A percentile compares a stretch with the other conserved stretches of the same genome.
Evolutionary conservation across 306 rosid genomes (phyloP).

Genomic region (Nissolia schottii): DNA sequence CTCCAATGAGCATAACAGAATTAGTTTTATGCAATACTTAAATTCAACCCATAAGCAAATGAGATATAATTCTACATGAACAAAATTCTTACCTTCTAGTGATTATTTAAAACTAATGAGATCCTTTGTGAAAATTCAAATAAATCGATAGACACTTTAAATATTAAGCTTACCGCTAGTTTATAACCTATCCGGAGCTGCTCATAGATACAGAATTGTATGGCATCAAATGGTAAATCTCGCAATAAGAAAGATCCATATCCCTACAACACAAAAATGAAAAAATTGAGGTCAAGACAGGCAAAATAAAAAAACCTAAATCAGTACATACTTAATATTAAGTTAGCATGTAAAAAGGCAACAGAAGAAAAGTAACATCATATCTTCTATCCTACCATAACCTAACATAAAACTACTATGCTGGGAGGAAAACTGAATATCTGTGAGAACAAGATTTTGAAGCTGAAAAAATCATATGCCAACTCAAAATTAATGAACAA

Average conservation of each 20-base stretch:
- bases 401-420: slow-evolving; percentile 1
- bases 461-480: not conserved
- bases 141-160: slow-evolving; percentile 6
- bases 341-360: not conserved
- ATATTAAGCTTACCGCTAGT: slow-evolving; percentile 52
- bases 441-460: not conserved
- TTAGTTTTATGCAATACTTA: not conserved
- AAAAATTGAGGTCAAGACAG: not conserved
- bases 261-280: slow-evolving; percentile 47
- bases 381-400: not conserved
- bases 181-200: slow-evolving; percentile 75
- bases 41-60: not conserved
- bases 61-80: not conserved
- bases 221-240: slow-evolving; percentile 84
- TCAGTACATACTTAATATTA: not conserved
- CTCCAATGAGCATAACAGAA: not conserved
- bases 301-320: slow-evolving; percentile 1
- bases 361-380: not conserved
- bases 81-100: not conserved
- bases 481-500: not conserved
- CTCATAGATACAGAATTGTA: slow-evolving; percentile 77
- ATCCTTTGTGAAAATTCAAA: slow-evolving; percentile 1
- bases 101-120: not conserved
- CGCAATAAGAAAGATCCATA: slow-evolving; percentile 74
- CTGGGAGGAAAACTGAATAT: not conserved